These are phyloP conservation scores for Heliosperma pusillum DNA, from an alignment of 148 eudicot species.

Conservation along the genomic window DNA sequence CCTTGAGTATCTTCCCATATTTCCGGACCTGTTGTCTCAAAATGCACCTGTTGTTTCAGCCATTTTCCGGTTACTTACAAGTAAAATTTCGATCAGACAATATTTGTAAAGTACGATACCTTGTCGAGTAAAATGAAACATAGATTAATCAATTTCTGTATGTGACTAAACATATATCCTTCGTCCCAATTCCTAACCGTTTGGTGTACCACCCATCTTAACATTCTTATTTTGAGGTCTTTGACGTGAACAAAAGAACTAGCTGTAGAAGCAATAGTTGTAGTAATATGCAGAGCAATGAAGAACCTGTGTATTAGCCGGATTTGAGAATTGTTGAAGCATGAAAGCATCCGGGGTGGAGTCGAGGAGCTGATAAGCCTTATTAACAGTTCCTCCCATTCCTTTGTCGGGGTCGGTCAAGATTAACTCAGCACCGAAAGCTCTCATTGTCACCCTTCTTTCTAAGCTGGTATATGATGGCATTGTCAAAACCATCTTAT, in stretches of 20 bases:
- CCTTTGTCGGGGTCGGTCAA: conserved; percentile 91
- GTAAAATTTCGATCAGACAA: background rate
- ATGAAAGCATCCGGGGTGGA: conserved; percentile 74
- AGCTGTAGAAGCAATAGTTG: background rate
- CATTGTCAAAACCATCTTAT: conserved; percentile 93
- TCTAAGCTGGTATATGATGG: conserved; percentile 96
- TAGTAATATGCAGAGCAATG: background rate
- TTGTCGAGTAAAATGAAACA: background rate
- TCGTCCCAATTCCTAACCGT: background rate
- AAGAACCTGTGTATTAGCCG: conserved; percentile 76
- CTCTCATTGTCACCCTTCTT: conserved; percentile 83
- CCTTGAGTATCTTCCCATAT: conserved; percentile 95
- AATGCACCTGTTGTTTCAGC: conserved; percentile 56
- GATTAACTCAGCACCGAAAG: conserved; percentile 86
- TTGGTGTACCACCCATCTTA: background rate
- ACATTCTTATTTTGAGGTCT: background rate
- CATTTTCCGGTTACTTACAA: background rate
- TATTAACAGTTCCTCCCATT: conserved; percentile 97
- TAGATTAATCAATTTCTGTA: background rate
- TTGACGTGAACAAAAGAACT: background rate
- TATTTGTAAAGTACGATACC: background rate
- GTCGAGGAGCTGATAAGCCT: conserved; percentile 75
- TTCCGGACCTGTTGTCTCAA: conserved; percentile 98
- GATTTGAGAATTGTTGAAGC: conserved; percentile 90
- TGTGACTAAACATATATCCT: background rate